Evolutionary conservation across 352 stramenopile genomes (phyloP).

Genomic region (Elongisporangium anandrum): DNA sequence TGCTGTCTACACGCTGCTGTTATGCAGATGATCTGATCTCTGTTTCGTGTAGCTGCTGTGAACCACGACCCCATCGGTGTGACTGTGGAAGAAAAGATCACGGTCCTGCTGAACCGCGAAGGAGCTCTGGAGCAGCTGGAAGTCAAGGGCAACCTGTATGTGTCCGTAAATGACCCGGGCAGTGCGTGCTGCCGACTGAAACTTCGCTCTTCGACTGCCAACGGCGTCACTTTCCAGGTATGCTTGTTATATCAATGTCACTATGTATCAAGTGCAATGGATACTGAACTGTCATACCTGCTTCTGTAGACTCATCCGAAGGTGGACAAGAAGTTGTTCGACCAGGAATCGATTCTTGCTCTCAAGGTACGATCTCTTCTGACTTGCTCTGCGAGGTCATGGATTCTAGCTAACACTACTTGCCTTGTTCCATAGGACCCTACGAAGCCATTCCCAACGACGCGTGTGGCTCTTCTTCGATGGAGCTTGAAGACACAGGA

Average conservation of each 20-base stretch:
- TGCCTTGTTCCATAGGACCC: constrained; percentile 35
- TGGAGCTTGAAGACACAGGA: constrained; percentile 88
- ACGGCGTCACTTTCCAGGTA: constrained; percentile 76
- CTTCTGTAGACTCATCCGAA: constrained; percentile 68
- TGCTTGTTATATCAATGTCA: no score
- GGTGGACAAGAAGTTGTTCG: constrained; percentile 86
- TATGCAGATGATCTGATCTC: neutral
- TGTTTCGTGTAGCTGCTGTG: constrained; percentile 27
- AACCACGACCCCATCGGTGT: constrained; percentile 79
- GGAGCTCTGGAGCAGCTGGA: constrained; percentile 81
- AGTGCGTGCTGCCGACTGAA: constrained; percentile 71
- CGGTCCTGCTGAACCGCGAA: constrained; percentile 76
- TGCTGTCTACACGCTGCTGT: neutral
- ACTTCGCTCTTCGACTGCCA: constrained; percentile 53
- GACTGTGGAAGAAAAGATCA: constrained; percentile 87
- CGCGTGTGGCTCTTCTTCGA: constrained; percentile 74
- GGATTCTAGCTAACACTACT: neutral
- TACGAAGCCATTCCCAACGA: constrained; percentile 78
- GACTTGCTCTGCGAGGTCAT: neutral
- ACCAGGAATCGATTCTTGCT: constrained; percentile 72
- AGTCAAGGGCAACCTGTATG: constrained; percentile 83
- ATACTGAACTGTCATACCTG: no score
- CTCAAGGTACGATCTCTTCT: constrained; percentile 60
- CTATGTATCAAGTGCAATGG: no score
- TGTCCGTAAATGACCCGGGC: constrained; percentile 76